Percentiles rank a stretch among this genome's conserved stretches.
Evolutionary conservation across 2,329 filamentous ascomycete species (phyloP).

Genomic region (Xylaria sp.): DNA sequence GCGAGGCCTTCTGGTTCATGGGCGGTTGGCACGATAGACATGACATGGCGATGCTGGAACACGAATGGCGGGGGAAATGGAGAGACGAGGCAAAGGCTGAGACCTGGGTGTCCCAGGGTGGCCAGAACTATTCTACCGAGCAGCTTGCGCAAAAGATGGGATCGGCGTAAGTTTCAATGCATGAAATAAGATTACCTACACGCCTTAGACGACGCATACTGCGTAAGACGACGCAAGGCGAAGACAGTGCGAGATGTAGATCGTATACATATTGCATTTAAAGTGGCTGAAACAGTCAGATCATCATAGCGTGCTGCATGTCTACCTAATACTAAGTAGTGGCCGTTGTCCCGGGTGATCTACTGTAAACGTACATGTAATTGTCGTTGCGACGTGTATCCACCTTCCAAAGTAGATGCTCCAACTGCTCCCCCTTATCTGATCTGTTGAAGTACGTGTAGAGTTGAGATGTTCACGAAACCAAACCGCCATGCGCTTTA

Average conservation of each 20-base stretch:
- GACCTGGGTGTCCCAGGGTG: conserved; percentile 13
- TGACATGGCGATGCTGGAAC: conserved; percentile 34
- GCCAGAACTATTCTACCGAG: conserved; percentile 18
- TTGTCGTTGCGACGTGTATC: background rate
- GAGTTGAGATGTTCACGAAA: background rate
- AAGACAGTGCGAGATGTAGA: background rate
- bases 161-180: conserved; percentile 10
- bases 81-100: background rate
- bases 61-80: conserved; percentile 30
- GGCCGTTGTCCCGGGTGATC: too few species aligned
- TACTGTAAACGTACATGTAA: too few species aligned
- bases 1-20: conserved; percentile 33
- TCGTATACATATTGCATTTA: background rate
- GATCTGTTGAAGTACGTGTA: background rate
- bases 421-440: too few species aligned
- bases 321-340: too few species aligned
- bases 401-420: too few species aligned
- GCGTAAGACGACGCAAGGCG: too few species aligned
- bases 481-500: background rate
- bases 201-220: too few species aligned
- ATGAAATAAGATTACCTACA: background rate
- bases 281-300: background rate
- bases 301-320: background rate
- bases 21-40: conserved; percentile 32
- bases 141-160: conserved; percentile 29